Base-by-base conservation (phyloP, 805 yeast species). In the Ogataea paraovalis region DNA sequence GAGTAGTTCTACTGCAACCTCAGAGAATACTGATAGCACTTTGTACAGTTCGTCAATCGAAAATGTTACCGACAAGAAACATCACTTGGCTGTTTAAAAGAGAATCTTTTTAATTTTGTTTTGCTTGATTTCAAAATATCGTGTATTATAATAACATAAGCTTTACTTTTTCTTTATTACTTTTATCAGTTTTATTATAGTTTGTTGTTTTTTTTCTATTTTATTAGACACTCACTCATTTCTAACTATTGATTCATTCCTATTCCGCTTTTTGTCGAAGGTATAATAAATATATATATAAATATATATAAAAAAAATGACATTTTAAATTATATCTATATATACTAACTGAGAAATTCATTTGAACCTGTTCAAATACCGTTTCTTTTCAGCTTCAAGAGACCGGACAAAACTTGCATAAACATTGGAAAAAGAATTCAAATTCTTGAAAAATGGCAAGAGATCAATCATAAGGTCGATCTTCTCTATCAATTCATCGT, bases 401-500 rank as follows among this genome's bases (percentile, higher is more conserved):
- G 64, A 67, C n/a, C 64, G 64, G 1, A 72, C 71, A 59, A 82
- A 83, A 20, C 67, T 70, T n/a, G 68, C 60, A 56, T 80, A 85
- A 1, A 68, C 59, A 0, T 76, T 68, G 45, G 76, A 69, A 59
- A 82, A 85, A 25, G 71, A 69, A 2, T 73, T 65, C 41, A 84
- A 60, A 18, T 74, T 76, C 53, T 73, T 72, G 57, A 85, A 83
- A 16, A 82, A 62, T 0, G 83, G 82, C 41, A 70, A 64, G 44
- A 83, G 56, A 4, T 70, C 71, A 20, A 71, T 66, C 60, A 85
- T 67, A 25, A 73, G 70, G 33, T 78, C 73, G 18, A 80, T 67
- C 44, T 75, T 75, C 8, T 64, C 61, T 14, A 74, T 44, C 3
- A 78, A 52, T 6, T 68, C 74, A 10, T 56, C 51, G 44, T 69